Percentiles rank a stretch among this genome's conserved stretches.
Evolutionary conservation across 2,329 filamentous ascomycete genomes (phyloP).

Genomic region (Cordyceps militaris): DNA sequence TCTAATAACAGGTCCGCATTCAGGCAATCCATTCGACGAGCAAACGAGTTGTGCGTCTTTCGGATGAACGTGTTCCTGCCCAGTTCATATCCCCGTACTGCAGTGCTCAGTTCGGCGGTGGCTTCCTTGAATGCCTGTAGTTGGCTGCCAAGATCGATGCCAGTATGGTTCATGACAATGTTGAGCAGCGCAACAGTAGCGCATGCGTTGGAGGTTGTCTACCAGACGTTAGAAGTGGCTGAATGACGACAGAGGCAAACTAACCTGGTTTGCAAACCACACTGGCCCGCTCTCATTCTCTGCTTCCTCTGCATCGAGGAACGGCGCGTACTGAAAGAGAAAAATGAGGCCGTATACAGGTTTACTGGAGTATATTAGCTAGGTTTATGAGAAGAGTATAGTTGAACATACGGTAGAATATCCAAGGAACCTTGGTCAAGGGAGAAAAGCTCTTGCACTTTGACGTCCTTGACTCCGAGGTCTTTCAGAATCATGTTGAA

Average conservation of each 20-base stretch:
- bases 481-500: slow-evolving; percentile 81
- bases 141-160: slow-evolving; percentile 60
- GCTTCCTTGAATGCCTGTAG: slow-evolving; percentile 66
- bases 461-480: slow-evolving; percentile 66
- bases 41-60: slow-evolving; percentile 80
- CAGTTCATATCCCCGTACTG: slow-evolving; percentile 69
- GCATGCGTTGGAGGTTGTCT: slow-evolving; percentile 80
- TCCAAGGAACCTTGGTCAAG: slow-evolving; percentile 60
- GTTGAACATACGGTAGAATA: slow-evolving; percentile 49
- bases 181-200: slow-evolving; percentile 90
- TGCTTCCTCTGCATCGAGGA: slow-evolving; percentile 45
- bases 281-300: slow-evolving; percentile 51
- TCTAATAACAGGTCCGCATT: slow-evolving; percentile 60
- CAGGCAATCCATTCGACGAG: slow-evolving; percentile 68
- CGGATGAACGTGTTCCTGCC: slow-evolving; percentile 71
- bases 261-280: slow-evolving; percentile 91
- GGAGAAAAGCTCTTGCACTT: slow-evolving; percentile 68
- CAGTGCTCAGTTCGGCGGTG: slow-evolving; percentile 61
- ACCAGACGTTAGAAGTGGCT: slow-evolving; percentile 3
- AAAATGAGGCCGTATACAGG: slow-evolving; percentile 85
- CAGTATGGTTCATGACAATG: slow-evolving; percentile 77
- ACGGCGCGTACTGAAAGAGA: slow-evolving; percentile 63
- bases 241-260: background rate
- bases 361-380: slow-evolving; percentile 40
- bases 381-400: background rate